phyloP scores from a whole-genome alignment of 192 early-diverging fungal genomes.

The Funneliformis mosseae region DNA sequence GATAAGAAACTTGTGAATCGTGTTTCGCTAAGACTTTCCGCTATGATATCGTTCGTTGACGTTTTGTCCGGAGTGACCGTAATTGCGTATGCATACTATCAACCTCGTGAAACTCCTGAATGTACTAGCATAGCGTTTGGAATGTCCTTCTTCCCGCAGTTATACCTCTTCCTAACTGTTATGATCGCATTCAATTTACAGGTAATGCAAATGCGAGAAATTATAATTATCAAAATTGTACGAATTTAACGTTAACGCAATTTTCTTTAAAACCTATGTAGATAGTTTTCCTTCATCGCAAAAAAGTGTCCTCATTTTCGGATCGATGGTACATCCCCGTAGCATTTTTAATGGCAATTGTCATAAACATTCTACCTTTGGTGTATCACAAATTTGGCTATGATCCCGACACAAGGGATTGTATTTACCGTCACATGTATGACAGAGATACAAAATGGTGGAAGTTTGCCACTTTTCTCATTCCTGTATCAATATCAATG shows the following conservation, averaged over 20 bases:
- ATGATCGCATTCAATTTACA: slow-evolving; percentile 30
- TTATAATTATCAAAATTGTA: too few species aligned
- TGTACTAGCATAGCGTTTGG: neutral
- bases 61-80: neutral
- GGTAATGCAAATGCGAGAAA: too few species aligned
- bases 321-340: slow-evolving; percentile 13
- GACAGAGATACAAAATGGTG: neutral
- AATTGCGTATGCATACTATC: neutral
- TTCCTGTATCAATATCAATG: slow-evolving; percentile 9
- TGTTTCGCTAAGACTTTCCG: slow-evolving; percentile 6
- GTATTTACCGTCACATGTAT: neutral
- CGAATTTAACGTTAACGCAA: too few species aligned
- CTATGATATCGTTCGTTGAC: slow-evolving; percentile 24
- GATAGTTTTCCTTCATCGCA: slow-evolving; percentile 23
- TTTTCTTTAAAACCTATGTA: too few species aligned
- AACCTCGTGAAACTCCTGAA: neutral
- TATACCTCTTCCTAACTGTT: slow-evolving; percentile 15
- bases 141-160: slow-evolving; percentile 17
- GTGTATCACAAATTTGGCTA: slow-evolving; percentile 7
- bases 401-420: neutral
- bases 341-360: neutral
- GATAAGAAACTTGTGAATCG: slow-evolving; percentile 21
- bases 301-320: slow-evolving; percentile 25
- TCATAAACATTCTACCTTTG: slow-evolving; percentile 14
- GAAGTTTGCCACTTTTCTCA: slow-evolving; percentile 6